Base-by-base conservation (phyloP, 2,329 filamentous ascomycete genomes). In the Pseudomassariella vexata region DNA sequence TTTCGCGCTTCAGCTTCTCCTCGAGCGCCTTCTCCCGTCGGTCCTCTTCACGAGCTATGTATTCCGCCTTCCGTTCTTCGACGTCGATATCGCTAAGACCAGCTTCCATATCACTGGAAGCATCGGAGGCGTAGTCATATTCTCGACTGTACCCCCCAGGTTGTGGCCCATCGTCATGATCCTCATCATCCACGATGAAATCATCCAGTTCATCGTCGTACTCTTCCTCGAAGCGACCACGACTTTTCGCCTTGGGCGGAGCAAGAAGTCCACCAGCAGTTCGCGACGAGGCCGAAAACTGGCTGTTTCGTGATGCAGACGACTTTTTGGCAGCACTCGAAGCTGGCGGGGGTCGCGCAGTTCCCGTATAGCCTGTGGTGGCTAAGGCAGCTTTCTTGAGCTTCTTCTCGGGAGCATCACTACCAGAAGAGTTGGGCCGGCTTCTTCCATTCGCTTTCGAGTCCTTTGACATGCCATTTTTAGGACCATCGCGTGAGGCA, bases 71-170 rank as follows among this genome's bases (percentile, higher is more conserved):
- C 28, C 66, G 62, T 53, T 90, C 85, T 53, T 90, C 85, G 21
- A 70, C 63, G 39, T 87, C 82, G 32, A 89, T 74, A 45, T 88
- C 83, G 38, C 79, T 80, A 22, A 82, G 54, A 20, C 82, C 82
- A 3, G 82, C 85, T 54, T 88, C 83, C 81, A 88, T 88, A 46
- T 86, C 84, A 5, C 81, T 85, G 5, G 79, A 83, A 5, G 54
- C 76, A 34, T 82, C 82, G 1, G 76, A 79, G 3, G 65, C 70
- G 41, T 84, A 81, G 28, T 65, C 67, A 39, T 73, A 69, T 5
- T 60, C 57, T 19, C 57, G 62, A 6, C 60, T 56, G 9, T 42
- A 54, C 19, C 48, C 46, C 3, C 53, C 57, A 1, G 69, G 62
- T 9, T 73, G 32, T 8, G 24, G 15, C 3, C n/a, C 71, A 0